phyloP scores from a whole-genome alignment of 805 yeast genomes.

The Candida anglica region DNA sequence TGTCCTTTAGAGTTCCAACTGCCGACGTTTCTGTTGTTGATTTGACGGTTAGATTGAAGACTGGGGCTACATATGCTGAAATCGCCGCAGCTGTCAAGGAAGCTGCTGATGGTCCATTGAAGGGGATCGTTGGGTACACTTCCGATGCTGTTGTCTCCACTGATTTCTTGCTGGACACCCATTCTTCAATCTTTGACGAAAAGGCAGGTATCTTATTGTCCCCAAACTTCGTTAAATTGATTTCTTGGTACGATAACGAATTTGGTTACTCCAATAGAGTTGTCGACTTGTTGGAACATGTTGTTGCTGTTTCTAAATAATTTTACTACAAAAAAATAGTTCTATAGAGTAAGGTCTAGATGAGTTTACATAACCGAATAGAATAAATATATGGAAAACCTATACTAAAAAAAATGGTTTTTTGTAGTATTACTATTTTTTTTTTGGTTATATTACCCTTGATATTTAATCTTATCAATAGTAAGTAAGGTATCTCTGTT shows the following conservation, averaged over 20 bases:
- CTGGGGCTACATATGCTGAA: slow-evolving; percentile 75
- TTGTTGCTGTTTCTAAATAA: slow-evolving; percentile 52
- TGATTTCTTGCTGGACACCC: slow-evolving; percentile 79
- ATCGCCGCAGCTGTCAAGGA: slow-evolving; percentile 72
- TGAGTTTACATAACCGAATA: too few species aligned
- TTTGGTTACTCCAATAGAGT: slow-evolving; percentile 96
- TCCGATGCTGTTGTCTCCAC: slow-evolving; percentile 90
- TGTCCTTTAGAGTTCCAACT: slow-evolving; percentile 93
- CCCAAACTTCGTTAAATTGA: slow-evolving; percentile 84
- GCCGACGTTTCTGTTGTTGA: slow-evolving; percentile 91
- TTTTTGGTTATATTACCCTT: too few species aligned
- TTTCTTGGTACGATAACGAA: slow-evolving; percentile 96
- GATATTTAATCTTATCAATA: too few species aligned
- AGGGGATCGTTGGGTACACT: slow-evolving; percentile 86
- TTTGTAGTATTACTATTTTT: too few species aligned
- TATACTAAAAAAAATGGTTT: too few species aligned
- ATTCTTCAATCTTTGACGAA: slow-evolving; percentile 88
- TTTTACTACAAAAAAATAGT: too few species aligned
- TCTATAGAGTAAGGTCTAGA: too few species aligned
- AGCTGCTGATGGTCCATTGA: slow-evolving; percentile 73
- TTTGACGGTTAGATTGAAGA: slow-evolving; percentile 79
- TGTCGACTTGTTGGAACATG: slow-evolving; percentile 81
- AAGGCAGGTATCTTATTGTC: slow-evolving; percentile 86
- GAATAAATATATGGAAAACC: too few species aligned
- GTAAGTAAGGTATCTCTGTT: too few species aligned